A percentile compares a stretch with the other conserved stretches of the same genome.
phyloP scores from a whole-genome alignment of 2,329 filamentous ascomycete species.

The Salinomyces thailandicus region DNA sequence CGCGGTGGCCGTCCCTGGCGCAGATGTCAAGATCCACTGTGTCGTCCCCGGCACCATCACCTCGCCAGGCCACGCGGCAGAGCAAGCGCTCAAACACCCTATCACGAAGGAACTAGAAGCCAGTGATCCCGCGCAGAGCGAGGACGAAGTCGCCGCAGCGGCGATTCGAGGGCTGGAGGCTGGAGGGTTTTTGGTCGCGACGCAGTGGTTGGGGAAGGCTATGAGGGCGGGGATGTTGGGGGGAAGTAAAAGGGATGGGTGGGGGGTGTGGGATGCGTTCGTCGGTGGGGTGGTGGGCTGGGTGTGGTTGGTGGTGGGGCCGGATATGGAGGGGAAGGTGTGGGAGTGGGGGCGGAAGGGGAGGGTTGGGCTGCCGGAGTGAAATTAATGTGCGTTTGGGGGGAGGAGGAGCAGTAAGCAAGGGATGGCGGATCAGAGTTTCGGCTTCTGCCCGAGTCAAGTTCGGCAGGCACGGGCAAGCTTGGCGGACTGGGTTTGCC shows the following conservation, averaged over 20 bases:
- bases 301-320: constrained; percentile 46
- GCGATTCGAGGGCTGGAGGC: constrained; percentile 66
- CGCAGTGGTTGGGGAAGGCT: constrained; percentile 58
- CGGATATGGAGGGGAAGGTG: constrained; percentile 48
- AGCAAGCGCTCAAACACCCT: constrained; percentile 68
- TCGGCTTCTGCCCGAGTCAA: no score
- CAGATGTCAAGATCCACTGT: constrained; percentile 67
- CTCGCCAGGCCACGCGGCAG: constrained; percentile 61
- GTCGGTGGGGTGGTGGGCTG: constrained; percentile 44
- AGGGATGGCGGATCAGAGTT: no score
- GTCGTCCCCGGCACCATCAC: constrained; percentile 78
- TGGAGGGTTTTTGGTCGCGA: constrained; percentile 70
- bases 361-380: constrained; percentile 18
- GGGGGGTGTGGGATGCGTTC: constrained; percentile 45
- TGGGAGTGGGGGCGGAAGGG: constrained; percentile 48
- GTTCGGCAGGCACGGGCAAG: no score
- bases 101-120: constrained; percentile 72
- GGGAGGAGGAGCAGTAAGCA: no score
- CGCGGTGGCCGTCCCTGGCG: constrained; percentile 37
- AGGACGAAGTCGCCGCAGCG: constrained; percentile 62
- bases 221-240: constrained; percentile 54
- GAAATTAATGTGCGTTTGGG: no score
- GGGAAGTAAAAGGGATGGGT: constrained; percentile 43
- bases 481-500: no score
- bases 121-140: constrained; percentile 67